phyloP scores from a whole-genome alignment of 176 grass and related monocot species.

The Areca catechu region DNA sequence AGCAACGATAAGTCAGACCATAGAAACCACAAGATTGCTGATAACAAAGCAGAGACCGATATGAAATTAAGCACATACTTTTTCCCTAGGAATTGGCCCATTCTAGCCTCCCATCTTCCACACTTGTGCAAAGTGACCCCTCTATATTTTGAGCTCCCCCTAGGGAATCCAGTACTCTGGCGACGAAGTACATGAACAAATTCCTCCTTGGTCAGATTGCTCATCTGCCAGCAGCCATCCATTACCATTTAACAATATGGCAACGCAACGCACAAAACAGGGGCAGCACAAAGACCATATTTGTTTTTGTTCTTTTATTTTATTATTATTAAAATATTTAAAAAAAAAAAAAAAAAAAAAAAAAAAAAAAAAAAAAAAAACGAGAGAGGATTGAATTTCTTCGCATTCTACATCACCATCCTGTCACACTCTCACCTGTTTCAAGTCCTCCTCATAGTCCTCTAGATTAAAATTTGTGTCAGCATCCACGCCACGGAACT shows the following conservation, averaged over 20 bases:
- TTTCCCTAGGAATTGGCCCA: conserved; percentile 95
- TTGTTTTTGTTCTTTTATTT: too few species aligned
- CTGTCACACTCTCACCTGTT: conserved; percentile 37
- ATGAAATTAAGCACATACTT: conserved; percentile 34
- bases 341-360: too few species aligned
- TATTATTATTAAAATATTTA: too few species aligned
- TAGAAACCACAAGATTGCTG: too few species aligned
- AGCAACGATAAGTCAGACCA: too few species aligned
- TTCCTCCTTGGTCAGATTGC: conserved; percentile 89
- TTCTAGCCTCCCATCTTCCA: conserved; percentile 91
- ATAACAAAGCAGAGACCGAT: too few species aligned
- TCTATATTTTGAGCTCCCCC: conserved; percentile 91
- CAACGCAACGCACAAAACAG: too few species aligned
- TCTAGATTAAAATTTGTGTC: conserved; percentile 93
- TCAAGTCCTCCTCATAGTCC: conserved; percentile 91
- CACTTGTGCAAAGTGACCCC: conserved; percentile 98
- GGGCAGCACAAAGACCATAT: too few species aligned
- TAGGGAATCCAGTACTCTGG: conserved; percentile 79
- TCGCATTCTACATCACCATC: too few species aligned
- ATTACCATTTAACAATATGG: too few species aligned
- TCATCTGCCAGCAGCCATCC: conserved; percentile 38
- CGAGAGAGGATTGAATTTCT: too few species aligned
- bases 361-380: too few species aligned
- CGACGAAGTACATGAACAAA: conserved; percentile 94
- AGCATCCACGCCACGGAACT: conserved; percentile 85